Evolutionary conservation across 2,329 filamentous ascomycete genomes (phyloP).

Genomic region (Botryotinia convoluta): DNA sequence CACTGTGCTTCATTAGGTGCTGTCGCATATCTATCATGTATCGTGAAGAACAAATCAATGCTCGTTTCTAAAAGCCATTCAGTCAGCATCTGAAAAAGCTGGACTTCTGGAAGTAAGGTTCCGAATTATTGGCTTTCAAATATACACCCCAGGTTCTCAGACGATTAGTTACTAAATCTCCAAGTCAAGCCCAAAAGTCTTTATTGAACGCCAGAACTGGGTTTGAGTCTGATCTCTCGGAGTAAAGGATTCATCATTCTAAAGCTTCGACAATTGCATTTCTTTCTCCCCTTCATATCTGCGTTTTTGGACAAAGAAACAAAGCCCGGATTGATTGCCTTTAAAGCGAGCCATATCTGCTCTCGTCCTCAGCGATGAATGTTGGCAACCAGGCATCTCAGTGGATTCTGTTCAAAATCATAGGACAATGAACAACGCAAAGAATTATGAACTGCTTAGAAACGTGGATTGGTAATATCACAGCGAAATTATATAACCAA

Average conservation of each 20-base stretch:
- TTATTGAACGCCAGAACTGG: background rate
- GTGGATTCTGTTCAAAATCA: background rate
- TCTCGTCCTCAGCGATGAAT: background rate
- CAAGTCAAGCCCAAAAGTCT: background rate
- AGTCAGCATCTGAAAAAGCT: background rate
- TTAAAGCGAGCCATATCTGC: too few relatives aligned
- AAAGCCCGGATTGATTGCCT: too few relatives aligned
- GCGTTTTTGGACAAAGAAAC: too few relatives aligned
- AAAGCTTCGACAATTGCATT: background rate
- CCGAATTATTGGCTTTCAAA: background rate
- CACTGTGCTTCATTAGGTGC: too few relatives aligned
- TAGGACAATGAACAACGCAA: too few relatives aligned
- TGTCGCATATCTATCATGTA: background rate
- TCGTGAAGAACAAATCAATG: background rate
- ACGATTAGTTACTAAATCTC: background rate
- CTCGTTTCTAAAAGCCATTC: background rate
- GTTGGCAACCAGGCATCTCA: background rate
- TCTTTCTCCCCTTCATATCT: too few relatives aligned
- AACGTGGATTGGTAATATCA: background rate
- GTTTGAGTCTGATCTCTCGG: background rate
- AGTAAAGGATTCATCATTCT: background rate
- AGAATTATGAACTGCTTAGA: background rate
- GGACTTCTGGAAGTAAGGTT: background rate
- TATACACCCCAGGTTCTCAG: background rate
- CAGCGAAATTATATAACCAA: background rate